phyloP scores from a whole-genome alignment of 805 yeast genomes.

The Kodamaea kaohsiungensis region DNA sequence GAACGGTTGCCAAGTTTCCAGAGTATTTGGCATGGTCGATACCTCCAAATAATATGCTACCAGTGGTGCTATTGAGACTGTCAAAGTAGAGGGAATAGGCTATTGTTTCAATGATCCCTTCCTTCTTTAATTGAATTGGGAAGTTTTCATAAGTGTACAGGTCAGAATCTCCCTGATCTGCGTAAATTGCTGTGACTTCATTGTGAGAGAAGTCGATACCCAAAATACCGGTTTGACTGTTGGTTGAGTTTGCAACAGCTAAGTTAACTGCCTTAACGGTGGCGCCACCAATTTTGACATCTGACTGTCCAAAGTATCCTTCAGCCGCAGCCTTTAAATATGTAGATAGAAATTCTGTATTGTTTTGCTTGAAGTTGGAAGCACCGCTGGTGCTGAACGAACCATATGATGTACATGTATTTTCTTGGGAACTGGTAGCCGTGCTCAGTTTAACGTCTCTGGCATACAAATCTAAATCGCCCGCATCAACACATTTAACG shows the following conservation, averaged over 20 bases:
- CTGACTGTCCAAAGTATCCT: conserved; percentile 64
- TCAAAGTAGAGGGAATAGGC: conserved; percentile 41
- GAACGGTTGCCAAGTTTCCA: conserved; percentile 35
- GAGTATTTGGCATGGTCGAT: conserved; percentile 42
- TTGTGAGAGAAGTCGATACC: conserved; percentile 72
- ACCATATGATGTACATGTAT: conserved; percentile 48
- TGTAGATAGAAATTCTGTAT: conserved; percentile 39
- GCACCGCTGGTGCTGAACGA: conserved; percentile 47
- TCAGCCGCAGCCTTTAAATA: conserved; percentile 53
- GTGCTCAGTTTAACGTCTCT: conserved; percentile 5
- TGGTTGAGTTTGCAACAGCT: conserved; percentile 63
- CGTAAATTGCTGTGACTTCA: conserved; percentile 61
- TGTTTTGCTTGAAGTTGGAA: conserved; percentile 40
- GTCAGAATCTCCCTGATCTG: no score
- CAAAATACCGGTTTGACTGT: conserved; percentile 53
- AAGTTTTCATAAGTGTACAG: conserved; percentile 37
- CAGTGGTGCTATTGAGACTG: conserved; percentile 22
- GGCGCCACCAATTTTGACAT: conserved; percentile 47
- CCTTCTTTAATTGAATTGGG: conserved; percentile 32
- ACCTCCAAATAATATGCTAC: conserved; percentile 44
- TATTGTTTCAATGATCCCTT: conserved; percentile 33
- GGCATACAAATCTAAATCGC: not conserved
- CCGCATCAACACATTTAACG: conserved; percentile 16
- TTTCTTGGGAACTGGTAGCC: conserved; percentile 1
- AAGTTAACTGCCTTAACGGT: conserved; percentile 55